Percentiles rank a stretch among this genome's conserved stretches.
Evolutionary conservation across 768 basidiomycete species (phyloP).

Genomic region (Collybiopsis luxurians): DNA sequence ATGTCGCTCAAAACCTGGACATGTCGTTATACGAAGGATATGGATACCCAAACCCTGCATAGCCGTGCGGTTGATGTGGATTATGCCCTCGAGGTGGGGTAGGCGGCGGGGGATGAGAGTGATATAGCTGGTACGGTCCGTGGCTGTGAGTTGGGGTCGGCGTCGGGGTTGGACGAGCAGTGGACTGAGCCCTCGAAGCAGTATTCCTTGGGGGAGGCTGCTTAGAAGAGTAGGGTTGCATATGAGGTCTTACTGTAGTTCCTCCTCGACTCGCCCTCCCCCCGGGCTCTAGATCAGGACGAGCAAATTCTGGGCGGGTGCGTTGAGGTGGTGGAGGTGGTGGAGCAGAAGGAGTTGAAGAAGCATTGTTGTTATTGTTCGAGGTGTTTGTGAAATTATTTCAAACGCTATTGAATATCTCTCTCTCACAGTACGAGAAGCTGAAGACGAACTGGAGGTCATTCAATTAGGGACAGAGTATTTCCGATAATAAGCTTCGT

Average conservation of each 20-base stretch:
- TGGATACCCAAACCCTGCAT: not conserved
- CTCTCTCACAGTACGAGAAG: slow-evolving; percentile 13
- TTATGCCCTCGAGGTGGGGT: slow-evolving; percentile 17
- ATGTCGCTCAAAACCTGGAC: too few relatives aligned
- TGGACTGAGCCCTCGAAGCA: slow-evolving; percentile 16
- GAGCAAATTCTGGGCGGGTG: slow-evolving; percentile 41
- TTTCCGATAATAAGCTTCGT: slow-evolving; percentile 66
- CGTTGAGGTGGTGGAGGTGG: slow-evolving; percentile 30
- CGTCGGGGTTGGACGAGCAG: slow-evolving; percentile 15
- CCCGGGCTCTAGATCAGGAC: slow-evolving; percentile 62
- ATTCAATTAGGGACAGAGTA: slow-evolving; percentile 56
- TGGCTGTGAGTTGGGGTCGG: slow-evolving; percentile 18
- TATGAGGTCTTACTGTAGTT: not conserved
- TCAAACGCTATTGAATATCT: slow-evolving; percentile 20
- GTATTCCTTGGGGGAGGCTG: slow-evolving; percentile 17
- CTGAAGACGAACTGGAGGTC: slow-evolving; percentile 21
- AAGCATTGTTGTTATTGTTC: slow-evolving; percentile 19
- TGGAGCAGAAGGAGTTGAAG: slow-evolving; percentile 19
- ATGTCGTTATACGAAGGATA: not conserved
- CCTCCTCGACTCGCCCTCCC: not conserved
- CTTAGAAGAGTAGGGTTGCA: not conserved
- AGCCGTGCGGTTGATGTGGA: not conserved
- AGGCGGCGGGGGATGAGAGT: slow-evolving; percentile 20
- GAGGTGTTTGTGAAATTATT: slow-evolving; percentile 45
- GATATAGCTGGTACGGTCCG: slow-evolving; percentile 8